Percentiles rank a stretch among this genome's conserved stretches.
These are phyloP conservation scores for Candida albicans DNA, from an alignment of 1,139 yeast genomes.

Conservation along the genomic window DNA sequence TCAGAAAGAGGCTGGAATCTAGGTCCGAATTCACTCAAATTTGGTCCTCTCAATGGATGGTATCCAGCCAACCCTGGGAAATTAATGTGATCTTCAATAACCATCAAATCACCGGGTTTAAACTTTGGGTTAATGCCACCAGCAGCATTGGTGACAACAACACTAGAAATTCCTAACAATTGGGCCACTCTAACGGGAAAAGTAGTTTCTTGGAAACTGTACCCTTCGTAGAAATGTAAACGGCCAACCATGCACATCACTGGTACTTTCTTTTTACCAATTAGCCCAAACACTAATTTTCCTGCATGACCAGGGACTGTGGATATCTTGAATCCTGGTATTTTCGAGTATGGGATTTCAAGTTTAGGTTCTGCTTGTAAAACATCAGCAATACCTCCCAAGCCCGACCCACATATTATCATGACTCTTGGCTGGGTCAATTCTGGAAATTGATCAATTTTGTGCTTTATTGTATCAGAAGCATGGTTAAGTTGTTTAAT, in stretches of 20 bases:
- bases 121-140: constrained; percentile 75
- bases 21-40: constrained; percentile 77
- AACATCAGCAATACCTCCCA: constrained; percentile 77
- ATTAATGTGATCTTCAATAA: constrained; percentile 84
- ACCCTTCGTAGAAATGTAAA: constrained; percentile 90
- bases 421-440: constrained; percentile 56
- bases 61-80: constrained; percentile 87
- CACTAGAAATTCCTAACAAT: constrained; percentile 55
- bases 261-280: constrained; percentile 69
- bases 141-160: constrained; percentile 91
- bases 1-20: constrained; percentile 87
- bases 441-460: constrained; percentile 7
- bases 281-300: constrained; percentile 71
- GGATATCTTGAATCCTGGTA: constrained; percentile 80
- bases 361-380: constrained; percentile 41
- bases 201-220: constrained; percentile 74
- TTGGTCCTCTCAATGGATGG: constrained; percentile 88
- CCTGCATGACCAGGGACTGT: constrained; percentile 94
- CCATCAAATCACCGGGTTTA: constrained; percentile 87
- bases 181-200: constrained; percentile 82
- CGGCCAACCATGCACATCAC: constrained; percentile 95
- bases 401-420: constrained; percentile 92
- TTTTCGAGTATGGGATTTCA: constrained; percentile 60
- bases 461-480: constrained; percentile 9
- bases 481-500: constrained; percentile 14